Percentiles rank a stretch among this genome's conserved stretches.
Evolutionary conservation across 345 rosid species (phyloP).

Genomic region (Brassica cretica): DNA sequence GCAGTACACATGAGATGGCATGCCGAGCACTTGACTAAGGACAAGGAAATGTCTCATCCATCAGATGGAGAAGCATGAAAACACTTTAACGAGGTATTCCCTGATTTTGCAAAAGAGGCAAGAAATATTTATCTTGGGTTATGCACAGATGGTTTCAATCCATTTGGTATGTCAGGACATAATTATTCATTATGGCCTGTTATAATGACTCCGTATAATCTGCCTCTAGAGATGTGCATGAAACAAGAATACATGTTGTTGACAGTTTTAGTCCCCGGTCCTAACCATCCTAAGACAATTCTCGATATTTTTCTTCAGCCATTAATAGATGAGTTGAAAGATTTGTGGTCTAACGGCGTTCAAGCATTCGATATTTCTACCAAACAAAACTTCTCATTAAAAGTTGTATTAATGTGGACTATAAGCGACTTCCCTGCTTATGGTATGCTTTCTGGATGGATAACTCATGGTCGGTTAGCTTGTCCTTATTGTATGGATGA

Average conservation of each 20-base stretch:
- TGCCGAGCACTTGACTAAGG: neutral
- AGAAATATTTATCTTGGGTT: neutral
- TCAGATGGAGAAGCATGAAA: constrained; percentile 3
- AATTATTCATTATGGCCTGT: constrained; percentile 2
- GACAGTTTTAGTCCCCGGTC: neutral
- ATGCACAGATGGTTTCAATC: neutral
- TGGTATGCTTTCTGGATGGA: neutral
- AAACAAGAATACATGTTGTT: neutral
- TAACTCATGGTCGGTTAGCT: neutral
- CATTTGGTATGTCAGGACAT: neutral
- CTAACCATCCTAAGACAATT: neutral
- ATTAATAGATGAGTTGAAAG: neutral
- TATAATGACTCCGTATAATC: neutral
- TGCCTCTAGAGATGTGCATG: neutral
- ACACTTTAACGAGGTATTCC: neutral
- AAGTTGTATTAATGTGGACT: neutral
- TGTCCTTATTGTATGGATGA: neutral
- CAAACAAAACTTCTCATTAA: neutral
- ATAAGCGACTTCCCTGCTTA: neutral
- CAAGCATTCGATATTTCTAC: neutral
- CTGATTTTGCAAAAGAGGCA: neutral
- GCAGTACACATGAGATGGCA: neutral
- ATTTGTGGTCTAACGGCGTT: neutral
- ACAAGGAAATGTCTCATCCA: neutral
- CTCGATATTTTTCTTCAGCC: neutral